Evolutionary conservation across 352 stramenopile species (phyloP).

Genomic region (Phytophthora tentaculata): DNA sequence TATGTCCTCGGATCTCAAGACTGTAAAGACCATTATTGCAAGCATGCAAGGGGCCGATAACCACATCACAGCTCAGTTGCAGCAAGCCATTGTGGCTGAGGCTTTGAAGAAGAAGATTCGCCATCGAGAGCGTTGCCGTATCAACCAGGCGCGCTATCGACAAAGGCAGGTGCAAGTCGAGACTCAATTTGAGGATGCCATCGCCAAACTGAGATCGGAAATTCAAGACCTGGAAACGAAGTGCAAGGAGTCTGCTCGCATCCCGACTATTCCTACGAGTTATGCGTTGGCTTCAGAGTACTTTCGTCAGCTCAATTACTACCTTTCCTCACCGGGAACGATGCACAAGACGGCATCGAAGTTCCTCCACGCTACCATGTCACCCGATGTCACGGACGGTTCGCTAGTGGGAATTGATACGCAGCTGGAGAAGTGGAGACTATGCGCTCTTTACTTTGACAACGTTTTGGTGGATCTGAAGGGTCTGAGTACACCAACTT

Average conservation of each 20-base stretch:
- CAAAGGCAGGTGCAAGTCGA: slow-evolving; percentile 8
- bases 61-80: slow-evolving; percentile 6
- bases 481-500: too few relatives aligned
- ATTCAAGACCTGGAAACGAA: slow-evolving; percentile 5
- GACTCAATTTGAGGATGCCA: not conserved
- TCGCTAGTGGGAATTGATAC: too few relatives aligned
- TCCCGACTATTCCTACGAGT: too few relatives aligned
- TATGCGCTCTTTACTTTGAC: too few relatives aligned
- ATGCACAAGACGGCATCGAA: too few relatives aligned
- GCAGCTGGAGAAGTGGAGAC: too few relatives aligned
- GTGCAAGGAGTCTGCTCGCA: not conserved
- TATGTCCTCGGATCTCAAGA: slow-evolving; percentile 11
- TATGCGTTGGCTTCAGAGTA: too few relatives aligned
- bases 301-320: too few relatives aligned
- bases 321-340: too few relatives aligned
- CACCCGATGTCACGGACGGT: too few relatives aligned
- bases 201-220: slow-evolving; percentile 2
- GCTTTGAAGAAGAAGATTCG: slow-evolving; percentile 21
- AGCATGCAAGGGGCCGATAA: slow-evolving; percentile 12
- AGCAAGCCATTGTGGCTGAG: slow-evolving; percentile 11
- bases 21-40: slow-evolving; percentile 9
- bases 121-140: slow-evolving; percentile 15
- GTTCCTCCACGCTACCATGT: too few relatives aligned
- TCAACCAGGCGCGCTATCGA: slow-evolving; percentile 18
- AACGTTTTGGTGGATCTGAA: too few relatives aligned